Base-by-base conservation (phyloP, 768 basidiomycete species). In the Fistulinella prunicolor region DNA sequence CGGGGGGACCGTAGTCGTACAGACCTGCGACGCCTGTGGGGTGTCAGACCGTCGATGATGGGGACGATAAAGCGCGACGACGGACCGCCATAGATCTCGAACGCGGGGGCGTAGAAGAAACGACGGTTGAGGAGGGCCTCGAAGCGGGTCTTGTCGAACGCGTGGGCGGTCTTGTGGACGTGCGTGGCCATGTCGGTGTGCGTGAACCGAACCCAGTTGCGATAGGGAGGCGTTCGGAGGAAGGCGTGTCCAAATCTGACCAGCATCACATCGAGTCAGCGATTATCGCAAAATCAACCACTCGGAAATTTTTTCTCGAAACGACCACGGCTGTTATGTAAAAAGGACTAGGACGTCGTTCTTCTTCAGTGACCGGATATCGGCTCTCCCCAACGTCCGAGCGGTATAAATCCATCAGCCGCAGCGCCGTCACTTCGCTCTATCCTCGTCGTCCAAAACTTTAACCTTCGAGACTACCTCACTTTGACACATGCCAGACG, bases 31-130 rank as follows among this genome's bases (percentile, higher is more conserved):
- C 89, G 70, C 95, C 94, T 95, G 57, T 37, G 23, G n/a, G n/a
- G n/a, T n/a, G n/a, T n/a, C n/a, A n/a, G n/a, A n/a, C n/a, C n/a
- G n/a, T n/a, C 4, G 29, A 38, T 19, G 8, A n/a, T 37, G 19
- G 37, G 42, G 26, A 2, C 21, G 20, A 10, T 17, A 17, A 16
- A 9, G 19, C 1, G 14, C 34, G 13, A 4, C 6, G 28, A 36
- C 83, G 58, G 54, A 93, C 95, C 96, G 50, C 95, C 94, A 61
- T 98, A 98, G 73, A 99, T 97, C 70, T 98, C 96, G 61, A 98
- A 99, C 5, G 96, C 91, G 20, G 95, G 95, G 4, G 95, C 91
- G 65, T 89, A 98, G 76, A 98, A 99, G 76, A 99, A 99, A 41
- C 96, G 77, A 47, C 89, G 82, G 62, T 85, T 88, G 46, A 98